These are phyloP conservation scores for Sonneratia alba DNA, from an alignment of 345 rosid genomes.

Conservation along the genomic window DNA sequence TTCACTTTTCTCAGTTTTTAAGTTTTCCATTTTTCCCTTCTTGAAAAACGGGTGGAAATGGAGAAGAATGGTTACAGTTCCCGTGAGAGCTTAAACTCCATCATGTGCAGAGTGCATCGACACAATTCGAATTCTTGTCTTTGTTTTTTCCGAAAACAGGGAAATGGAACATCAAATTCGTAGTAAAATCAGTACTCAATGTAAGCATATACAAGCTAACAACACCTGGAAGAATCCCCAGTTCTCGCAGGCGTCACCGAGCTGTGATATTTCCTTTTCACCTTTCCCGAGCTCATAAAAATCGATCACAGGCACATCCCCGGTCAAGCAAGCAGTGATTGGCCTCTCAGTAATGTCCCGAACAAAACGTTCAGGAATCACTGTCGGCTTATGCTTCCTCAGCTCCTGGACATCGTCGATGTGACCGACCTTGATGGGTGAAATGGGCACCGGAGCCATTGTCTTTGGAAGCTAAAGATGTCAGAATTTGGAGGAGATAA, in stretches of 20 bases:
- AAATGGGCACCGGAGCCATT: conserved; percentile 60
- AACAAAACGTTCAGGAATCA: conserved; percentile 67
- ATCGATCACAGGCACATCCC: conserved; percentile 56
- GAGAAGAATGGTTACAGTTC: not conserved
- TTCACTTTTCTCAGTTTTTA: not conserved
- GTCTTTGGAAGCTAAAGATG: not conserved
- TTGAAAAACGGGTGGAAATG: not conserved
- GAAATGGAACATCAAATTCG: not conserved
- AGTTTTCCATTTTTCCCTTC: not conserved
- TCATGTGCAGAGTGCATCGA: too few relatives aligned
- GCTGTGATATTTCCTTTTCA: conserved; percentile 26
- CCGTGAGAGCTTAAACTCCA: not conserved
- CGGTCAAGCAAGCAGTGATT: conserved; percentile 14
- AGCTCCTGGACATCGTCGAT: conserved; percentile 91
- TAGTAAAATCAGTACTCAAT: not conserved
- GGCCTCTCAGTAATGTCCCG: conserved; percentile 55
- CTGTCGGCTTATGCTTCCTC: conserved; percentile 44
- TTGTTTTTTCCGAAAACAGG: too few relatives aligned
- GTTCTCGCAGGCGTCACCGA: conserved; percentile 66
- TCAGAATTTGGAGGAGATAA: not conserved
- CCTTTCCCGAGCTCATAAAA: conserved; percentile 45
- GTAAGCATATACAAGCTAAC: not conserved
- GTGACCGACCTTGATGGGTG: conserved; percentile 57
- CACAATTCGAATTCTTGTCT: too few relatives aligned
- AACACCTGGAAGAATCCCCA: conserved; percentile 97